Evolutionary conservation across 495 filamentous ascomycete species (phyloP), one percentile per base, ranked within the genome.

Genomic region (Aspergillus baeticus): DNA sequence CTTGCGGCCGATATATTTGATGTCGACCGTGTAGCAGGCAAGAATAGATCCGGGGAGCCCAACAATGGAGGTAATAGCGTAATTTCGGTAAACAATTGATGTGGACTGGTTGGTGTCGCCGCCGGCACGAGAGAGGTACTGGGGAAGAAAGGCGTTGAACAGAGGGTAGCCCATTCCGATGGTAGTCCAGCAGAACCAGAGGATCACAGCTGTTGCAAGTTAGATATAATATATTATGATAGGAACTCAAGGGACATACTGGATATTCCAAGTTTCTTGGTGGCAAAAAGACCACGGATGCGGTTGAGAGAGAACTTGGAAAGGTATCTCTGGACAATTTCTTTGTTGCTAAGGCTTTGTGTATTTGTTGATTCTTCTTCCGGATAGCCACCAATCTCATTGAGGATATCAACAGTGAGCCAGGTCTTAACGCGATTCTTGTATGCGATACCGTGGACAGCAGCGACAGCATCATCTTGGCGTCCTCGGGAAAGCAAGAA

Each of bases 401-500:
- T 80, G 37, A 83, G 68, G 23, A 82, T 75, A 17, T 80, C 78
- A 45, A 59, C 73, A 1, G 76, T 81, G 47, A 83, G 60, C 80
- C 80, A 82, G 0, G 80, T 82, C 62, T 77, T 70, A 29, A 70
- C 59, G 56, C 67, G 65, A 69, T 83, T 83, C 68, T 77, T 75
- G 64, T 81, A 75, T 2, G 80, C 80, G 17, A 83, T 78, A 8
- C 77, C 80, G 50, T 89, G 85, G 2, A 92, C 82, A 8, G 88
- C 75, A 11, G 79, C 76, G 10, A 91, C 88, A 17, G 90, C 90
- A 36, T 89, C 81, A n/a, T 81, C 79, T 59, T 92, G 87, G 18
- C 79, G 74, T 3, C 88, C 89, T 38, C 84, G 81, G 2, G 85
- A 84, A 66, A 93, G 86, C 31, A 92, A 67, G 63, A 81, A 92